Evolutionary conservation across 148 eudicot genomes (phyloP), one percentile per base, ranked within the genome.

Genomic region (Nyssa sinensis): DNA sequence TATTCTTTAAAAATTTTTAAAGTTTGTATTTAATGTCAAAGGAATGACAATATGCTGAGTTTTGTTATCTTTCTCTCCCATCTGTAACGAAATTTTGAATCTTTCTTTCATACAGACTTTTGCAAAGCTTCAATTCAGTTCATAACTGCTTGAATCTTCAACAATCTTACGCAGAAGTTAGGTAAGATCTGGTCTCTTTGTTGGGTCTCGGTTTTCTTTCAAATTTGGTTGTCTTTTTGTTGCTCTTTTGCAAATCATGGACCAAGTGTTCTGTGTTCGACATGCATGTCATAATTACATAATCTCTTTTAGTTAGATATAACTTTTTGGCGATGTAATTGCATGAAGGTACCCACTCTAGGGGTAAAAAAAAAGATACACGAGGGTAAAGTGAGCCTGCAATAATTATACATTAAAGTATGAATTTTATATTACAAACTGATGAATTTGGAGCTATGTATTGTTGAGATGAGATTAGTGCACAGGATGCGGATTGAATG

Each of bases 11-110:
- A 5, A 0, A 7, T 33, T 34, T 71, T 60, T 27, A 28, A 1
- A 27, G 57, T 72, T 44, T 28, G n/a, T 62, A 11, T 62, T 62
- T 44, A 19, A 44, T 62, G 68, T 72, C 68, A 73, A 44, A 19
- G 25, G 44, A 30, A 11, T 39, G 58, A 29, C 58, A 29, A 62
- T 30, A 62, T 62, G 60, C 68, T 30, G 7, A 34, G 19, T 29
- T 13, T 68, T 3, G 24, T 68, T 34, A 64, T 39, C 49, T 66
- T 7, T 37, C 31, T 62, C 58, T 39, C 35, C 17, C 66, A n/a
- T n/a, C n/a, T n/a, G n/a, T n/a, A n/a, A n/a, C n/a, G n/a, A 3
- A 34, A 3, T 24, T 67, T 72, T 61, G 67, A 41, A 73, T 73
- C 67, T 62, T 62, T 41, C 66, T 17, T 44, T 55, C 59, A 55